phyloP scores from a whole-genome alignment of 108 stramenopile species.

The Skeletonema menzelii region DNA sequence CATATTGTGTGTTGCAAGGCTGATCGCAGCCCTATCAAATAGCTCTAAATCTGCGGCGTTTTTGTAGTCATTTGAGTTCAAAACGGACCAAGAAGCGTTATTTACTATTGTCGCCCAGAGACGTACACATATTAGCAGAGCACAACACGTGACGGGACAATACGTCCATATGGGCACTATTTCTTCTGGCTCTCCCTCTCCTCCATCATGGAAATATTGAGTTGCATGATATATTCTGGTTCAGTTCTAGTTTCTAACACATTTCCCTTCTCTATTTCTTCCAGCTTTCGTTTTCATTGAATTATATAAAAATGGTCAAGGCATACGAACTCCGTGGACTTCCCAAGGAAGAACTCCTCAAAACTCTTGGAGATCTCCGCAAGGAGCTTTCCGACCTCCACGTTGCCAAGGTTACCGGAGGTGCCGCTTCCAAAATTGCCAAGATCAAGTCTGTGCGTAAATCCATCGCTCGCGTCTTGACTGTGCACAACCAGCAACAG shows the following conservation, averaged over 20 bases:
- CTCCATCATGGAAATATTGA: not conserved
- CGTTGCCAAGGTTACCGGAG: conserved; percentile 98
- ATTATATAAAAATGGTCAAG: conserved; percentile 79
- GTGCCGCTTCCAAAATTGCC: conserved; percentile 97
- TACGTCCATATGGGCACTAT: not conserved
- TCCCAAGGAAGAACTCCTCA: conserved; percentile 96
- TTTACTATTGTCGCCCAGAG: not conserved
- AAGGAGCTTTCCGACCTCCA: conserved; percentile 93
- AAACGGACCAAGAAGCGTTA: not conserved
- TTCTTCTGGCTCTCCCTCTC: not conserved
- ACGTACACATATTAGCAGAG: not conserved
- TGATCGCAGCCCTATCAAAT: not conserved
- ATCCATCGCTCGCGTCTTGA: conserved; percentile 96
- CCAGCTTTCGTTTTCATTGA: not conserved
- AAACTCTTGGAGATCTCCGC: conserved; percentile 91
- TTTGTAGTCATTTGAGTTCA: not conserved
- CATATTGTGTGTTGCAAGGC: not conserved
- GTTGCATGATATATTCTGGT: not conserved
- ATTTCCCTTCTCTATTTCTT: not conserved
- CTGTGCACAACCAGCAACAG: conserved; percentile 98
- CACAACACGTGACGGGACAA: not conserved
- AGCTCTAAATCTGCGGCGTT: not conserved
- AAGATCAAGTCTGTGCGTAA: conserved; percentile 99
- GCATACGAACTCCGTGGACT: conserved; percentile 92
- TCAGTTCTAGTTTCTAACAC: not conserved